phyloP scores from a whole-genome alignment of 2,329 filamentous ascomycete genomes.

The Stromatinia cepivora region DNA sequence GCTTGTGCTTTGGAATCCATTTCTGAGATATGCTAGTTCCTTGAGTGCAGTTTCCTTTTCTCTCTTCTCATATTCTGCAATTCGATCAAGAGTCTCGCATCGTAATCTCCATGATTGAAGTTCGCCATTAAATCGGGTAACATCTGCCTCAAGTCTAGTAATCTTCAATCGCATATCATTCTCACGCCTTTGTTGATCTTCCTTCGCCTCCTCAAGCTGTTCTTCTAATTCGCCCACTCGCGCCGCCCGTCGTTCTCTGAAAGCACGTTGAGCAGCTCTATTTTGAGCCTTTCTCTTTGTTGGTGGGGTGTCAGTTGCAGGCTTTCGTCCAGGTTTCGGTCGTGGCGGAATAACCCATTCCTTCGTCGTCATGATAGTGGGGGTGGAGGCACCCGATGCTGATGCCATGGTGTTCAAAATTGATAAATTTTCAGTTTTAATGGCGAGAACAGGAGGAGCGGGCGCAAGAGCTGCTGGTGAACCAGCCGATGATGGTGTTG shows the following conservation, averaged over 20 bases:
- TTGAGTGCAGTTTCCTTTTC: constrained; percentile 47
- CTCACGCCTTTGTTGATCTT: constrained; percentile 57
- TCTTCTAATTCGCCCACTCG: constrained; percentile 76
- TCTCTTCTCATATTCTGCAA: constrained; percentile 42
- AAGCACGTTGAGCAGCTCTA: constrained; percentile 84
- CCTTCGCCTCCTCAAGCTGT: constrained; percentile 61
- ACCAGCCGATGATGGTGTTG: constrained; percentile 44
- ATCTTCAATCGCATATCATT: constrained; percentile 57
- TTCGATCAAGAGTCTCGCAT: constrained; percentile 41
- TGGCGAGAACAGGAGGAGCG: constrained; percentile 42
- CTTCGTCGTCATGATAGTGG: constrained; percentile 67
- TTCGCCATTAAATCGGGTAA: constrained; percentile 58
- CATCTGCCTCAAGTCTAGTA: constrained; percentile 60
- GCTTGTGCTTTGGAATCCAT: constrained; percentile 37
- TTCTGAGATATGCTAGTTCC: constrained; percentile 43
- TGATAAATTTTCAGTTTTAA: constrained; percentile 34
- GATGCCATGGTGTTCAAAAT: constrained; percentile 33
- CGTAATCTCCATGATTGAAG: constrained; percentile 41
- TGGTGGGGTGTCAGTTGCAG: constrained; percentile 86
- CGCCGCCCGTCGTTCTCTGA: constrained; percentile 82
- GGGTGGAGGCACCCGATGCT: constrained; percentile 42
- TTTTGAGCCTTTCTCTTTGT: constrained; percentile 96
- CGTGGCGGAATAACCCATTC: constrained; percentile 85
- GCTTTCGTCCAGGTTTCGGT: constrained; percentile 89
- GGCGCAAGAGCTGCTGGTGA: constrained; percentile 41